These are phyloP conservation scores for Daedaleopsis nitida DNA, from an alignment of 768 basidiomycete genomes.

Conservation along the genomic window DNA sequence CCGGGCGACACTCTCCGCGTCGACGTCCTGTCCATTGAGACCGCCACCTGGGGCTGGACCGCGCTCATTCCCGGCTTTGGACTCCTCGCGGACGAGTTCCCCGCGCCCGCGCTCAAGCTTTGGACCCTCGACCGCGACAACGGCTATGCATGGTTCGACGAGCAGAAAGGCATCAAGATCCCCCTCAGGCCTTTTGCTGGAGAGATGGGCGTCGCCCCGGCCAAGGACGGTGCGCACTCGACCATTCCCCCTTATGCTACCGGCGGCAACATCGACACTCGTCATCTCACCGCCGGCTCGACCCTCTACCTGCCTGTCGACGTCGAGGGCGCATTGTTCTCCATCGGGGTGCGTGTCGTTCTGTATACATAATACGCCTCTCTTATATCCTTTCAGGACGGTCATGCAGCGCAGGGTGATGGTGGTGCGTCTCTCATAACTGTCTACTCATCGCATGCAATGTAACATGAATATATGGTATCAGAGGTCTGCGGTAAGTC, in stretches of 20 bases:
- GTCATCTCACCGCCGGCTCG: conserved; percentile 54
- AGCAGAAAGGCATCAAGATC: conserved; percentile 47
- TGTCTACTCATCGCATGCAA: too few relatives aligned
- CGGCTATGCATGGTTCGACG: conserved; percentile 54
- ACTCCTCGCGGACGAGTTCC: conserved; percentile 56
- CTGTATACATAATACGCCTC: background rate
- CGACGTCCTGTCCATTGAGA: conserved; percentile 51
- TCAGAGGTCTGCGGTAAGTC: conserved; percentile 61
- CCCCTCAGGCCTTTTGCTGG: conserved; percentile 61
- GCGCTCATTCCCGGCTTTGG: conserved; percentile 62
- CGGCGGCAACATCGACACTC: conserved; percentile 65
- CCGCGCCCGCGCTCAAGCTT: conserved; percentile 53
- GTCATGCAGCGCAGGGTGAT: conserved; percentile 68
- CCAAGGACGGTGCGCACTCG: conserved; percentile 50
- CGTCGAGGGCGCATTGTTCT: conserved; percentile 61
- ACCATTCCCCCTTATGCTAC: conserved; percentile 66
- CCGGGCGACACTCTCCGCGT: conserved; percentile 63
- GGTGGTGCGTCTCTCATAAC: conserved; percentile 49
- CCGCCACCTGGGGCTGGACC: conserved; percentile 67
- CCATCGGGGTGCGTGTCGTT: conserved; percentile 50
- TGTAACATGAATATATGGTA: background rate
- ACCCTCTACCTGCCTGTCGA: conserved; percentile 60
- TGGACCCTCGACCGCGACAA: conserved; percentile 44
- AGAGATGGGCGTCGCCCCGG: conserved; percentile 64
- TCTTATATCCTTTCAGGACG: conserved; percentile 43